Evolutionary conservation across 2,329 filamentous ascomycete species (phyloP).

Genomic region (Monosporascus sp.): DNA sequence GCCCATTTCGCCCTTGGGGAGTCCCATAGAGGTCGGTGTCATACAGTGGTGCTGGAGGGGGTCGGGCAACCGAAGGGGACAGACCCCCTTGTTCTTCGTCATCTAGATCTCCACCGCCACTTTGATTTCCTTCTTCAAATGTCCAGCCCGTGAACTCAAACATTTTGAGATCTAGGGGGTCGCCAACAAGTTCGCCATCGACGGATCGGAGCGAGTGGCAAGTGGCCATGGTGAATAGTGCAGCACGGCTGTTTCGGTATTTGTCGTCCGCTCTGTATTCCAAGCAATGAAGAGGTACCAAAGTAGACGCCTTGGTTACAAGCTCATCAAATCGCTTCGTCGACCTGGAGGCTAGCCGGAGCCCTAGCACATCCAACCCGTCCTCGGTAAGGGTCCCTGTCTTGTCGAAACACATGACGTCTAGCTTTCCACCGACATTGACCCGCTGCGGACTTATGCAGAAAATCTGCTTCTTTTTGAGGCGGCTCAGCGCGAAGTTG

Average conservation of each 20-base stretch:
- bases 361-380: slow-evolving; percentile 86
- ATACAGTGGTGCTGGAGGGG: slow-evolving; percentile 59
- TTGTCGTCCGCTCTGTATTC: slow-evolving; percentile 24
- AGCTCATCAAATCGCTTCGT: slow-evolving; percentile 67
- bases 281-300: slow-evolving; percentile 43
- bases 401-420: slow-evolving; percentile 97
- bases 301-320: slow-evolving; percentile 56
- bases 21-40: slow-evolving; percentile 27
- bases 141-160: slow-evolving; percentile 94
- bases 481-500: slow-evolving; percentile 81
- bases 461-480: slow-evolving; percentile 89
- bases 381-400: slow-evolving; percentile 98
- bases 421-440: slow-evolving; percentile 92
- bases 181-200: slow-evolving; percentile 83
- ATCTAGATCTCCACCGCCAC: slow-evolving; percentile 50
- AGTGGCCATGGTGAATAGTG: slow-evolving; percentile 92
- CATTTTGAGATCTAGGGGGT: slow-evolving; percentile 96
- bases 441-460: slow-evolving; percentile 97
- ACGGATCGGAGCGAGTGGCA: slow-evolving; percentile 88
- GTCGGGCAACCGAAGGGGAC: slow-evolving; percentile 82
- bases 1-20: slow-evolving; percentile 30
- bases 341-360: slow-evolving; percentile 67
- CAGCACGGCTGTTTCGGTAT: slow-evolving; percentile 45
- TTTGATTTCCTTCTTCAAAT: slow-evolving; percentile 81
- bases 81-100: slow-evolving; percentile 72